Base-by-base conservation (phyloP, 164 flowering plant genomes). In the Malania oleifera region DNA sequence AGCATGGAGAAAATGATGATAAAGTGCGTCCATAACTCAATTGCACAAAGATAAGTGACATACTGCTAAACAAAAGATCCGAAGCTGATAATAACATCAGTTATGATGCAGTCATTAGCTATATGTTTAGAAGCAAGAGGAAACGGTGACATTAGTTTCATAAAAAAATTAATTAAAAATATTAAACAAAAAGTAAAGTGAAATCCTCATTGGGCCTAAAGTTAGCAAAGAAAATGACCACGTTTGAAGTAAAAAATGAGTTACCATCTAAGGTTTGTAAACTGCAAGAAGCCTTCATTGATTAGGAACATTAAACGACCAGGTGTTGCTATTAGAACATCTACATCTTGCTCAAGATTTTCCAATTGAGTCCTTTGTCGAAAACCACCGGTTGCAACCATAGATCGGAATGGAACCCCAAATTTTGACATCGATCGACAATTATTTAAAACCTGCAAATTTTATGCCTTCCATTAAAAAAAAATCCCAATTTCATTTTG, bases 371-470 rank as follows among this genome's bases (percentile, higher is more conserved):
- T 95, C 78, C 39, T 84, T 67, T 86, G 96, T 26, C 80, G 71
- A 69, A 86, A 88, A 66, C 99, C 99, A 63, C 99, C 99, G 1
- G 99, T 95, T 39, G 80, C 92, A 62, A 84, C 87, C 95, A 95
- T 86, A 49, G 97, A 95, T 19, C 90, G 86, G 76, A 95, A 85
- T 24, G 93, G 97, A 44, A 88, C 80, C 34, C 99, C 99, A 71
- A 25, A 74, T 52, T 80, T 95, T 43, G 99, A 86, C 50, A 95
- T 68, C 43, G 89, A 76, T 60, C 96, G 79, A 56, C 99, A 95
- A 70, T 67, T 78, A 58, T 60, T 67, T 53, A 90, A 76, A 28
- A 95, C 97, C 99, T 95, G 84, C 67, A 71, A 58, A 76, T 52
- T 22, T 49, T 35, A 56, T 1, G 57, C 14, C 5, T 13, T 47